Percentiles rank a stretch among this genome's conserved stretches.
Evolutionary conservation across 148 eudicot species (phyloP).

Genomic region (Spergularia bocconei): DNA sequence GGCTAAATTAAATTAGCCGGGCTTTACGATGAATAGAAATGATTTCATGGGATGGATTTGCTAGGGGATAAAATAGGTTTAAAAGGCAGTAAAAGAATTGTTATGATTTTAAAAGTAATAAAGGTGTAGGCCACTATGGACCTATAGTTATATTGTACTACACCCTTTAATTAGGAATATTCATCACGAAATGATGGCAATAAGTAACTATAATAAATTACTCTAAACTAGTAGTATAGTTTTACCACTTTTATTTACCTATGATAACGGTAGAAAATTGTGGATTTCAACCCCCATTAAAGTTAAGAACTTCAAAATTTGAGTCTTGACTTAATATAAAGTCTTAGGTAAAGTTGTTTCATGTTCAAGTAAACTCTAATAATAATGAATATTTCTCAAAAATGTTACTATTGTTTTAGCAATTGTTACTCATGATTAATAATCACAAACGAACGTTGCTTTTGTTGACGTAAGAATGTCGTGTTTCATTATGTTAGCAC

Average conservation of each 20-base stretch:
- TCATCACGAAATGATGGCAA: not conserved
- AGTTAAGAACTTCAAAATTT: not conserved
- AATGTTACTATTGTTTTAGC: not conserved
- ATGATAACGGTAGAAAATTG: not conserved
- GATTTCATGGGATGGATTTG: not conserved
- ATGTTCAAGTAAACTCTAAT: not conserved
- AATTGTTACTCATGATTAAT: not conserved
- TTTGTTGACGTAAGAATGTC: not conserved
- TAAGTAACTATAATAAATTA: not conserved
- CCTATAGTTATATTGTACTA: too few relatives aligned
- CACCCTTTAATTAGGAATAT: not conserved
- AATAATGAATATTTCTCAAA: not conserved
- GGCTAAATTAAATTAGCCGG: not conserved
- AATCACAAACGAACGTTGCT: not conserved
- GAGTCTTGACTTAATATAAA: not conserved
- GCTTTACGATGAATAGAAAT: not conserved
- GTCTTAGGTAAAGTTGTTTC: not conserved
- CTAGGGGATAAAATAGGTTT: too few relatives aligned
- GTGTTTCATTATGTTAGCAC: too few relatives aligned
- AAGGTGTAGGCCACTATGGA: not conserved
- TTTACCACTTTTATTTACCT: not conserved
- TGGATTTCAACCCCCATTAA: not conserved
- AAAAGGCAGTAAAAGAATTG: too few relatives aligned
- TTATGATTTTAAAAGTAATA: not conserved
- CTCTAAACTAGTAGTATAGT: not conserved